Base-by-base conservation (phyloP, 176 grass and related monocot genomes). In the Tillandsia leiboldiana region DNA sequence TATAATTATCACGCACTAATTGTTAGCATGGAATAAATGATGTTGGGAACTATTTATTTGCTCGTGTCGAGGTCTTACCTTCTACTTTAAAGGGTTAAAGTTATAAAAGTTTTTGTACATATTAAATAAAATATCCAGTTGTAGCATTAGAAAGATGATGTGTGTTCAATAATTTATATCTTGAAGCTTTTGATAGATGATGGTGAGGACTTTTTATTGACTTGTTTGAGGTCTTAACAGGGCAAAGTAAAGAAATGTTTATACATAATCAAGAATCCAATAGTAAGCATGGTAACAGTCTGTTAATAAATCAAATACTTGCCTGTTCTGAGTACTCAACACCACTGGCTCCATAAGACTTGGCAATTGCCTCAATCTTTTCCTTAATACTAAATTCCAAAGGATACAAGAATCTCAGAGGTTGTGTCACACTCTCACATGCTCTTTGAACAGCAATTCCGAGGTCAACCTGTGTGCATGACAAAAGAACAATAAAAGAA, bases 311-410 rank as follows among this genome's bases (percentile, higher is more conserved):
- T 42, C 2, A 72, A 68, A 13, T 9, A 56, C 49, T 3, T 80
- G 93, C 94, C 94, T 93, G 77, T 63, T 99, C 90, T 9, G 94
- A 99, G 42, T 90, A 99, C 70, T 93, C 94, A 57, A 93, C 90
- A 5, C 87, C 87, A 77, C 69, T 85, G 58, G 94, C 89, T 49
- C 89, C 94, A 71, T 99, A 99, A 49, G 84, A 93, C 57, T 82
- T 93, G 9, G 89, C 89, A 80, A 99, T 93, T 27, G 94, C 81
- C 24, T 88, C 94, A 49, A 99, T 99, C 74, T 99, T 99, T 71
- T 99, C 94, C 68, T 90, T 99, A 66, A 99, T 93, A 75, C 84
- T 73, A 71, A 78, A 72, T 56, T 99, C 84, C 52, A 93, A 69
- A 72, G 94, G 87, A 81, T 90, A 99, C 70, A 99, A 74, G 80